These are phyloP conservation scores for Przewalskia tangutica DNA, from an alignment of 257 asterid genomes.

Conservation along the genomic window DNA sequence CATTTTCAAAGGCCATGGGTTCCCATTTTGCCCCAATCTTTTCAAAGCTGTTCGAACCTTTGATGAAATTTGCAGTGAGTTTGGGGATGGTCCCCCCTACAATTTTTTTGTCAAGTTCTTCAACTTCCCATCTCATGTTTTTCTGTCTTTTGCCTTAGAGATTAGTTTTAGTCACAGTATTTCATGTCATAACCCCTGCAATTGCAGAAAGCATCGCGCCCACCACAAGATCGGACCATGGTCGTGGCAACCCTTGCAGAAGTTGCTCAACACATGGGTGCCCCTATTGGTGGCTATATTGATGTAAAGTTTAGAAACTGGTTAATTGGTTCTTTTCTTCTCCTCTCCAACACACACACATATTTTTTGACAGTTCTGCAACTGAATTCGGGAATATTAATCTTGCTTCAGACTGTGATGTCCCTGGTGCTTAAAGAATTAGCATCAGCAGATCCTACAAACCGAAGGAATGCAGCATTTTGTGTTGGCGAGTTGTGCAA, in stretches of 20 bases:
- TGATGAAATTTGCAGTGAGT: constrained; percentile 90
- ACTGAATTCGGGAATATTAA: constrained; percentile 7
- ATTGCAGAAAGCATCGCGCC: constrained; percentile 79
- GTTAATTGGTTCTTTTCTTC: neutral
- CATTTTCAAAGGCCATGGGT: constrained; percentile 90
- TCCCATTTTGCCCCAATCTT: constrained; percentile 78
- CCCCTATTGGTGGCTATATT: constrained; percentile 78
- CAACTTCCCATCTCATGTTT: neutral
- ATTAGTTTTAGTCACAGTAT: neutral
- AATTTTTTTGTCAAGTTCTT: neutral
- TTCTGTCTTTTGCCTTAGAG: constrained; percentile 3
- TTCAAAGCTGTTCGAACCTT: constrained; percentile 63
- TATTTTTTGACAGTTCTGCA: neutral
- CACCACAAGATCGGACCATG: constrained; percentile 91
- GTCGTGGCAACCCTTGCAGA: constrained; percentile 98
- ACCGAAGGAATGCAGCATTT: constrained; percentile 95
- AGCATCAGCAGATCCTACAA: constrained; percentile 72
- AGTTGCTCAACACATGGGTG: constrained; percentile 98
- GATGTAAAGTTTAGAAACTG: constrained; percentile 41
- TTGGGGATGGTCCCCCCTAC: neutral
- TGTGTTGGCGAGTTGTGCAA: constrained; percentile 96
- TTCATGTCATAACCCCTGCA: constrained; percentile 2
- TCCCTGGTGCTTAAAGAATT: constrained; percentile 87
- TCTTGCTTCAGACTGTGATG: constrained; percentile 63
- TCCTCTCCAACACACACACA: neutral